These are phyloP conservation scores for Scutellaria barbata DNA, from an alignment of 257 asterid genomes.

Conservation along the genomic window DNA sequence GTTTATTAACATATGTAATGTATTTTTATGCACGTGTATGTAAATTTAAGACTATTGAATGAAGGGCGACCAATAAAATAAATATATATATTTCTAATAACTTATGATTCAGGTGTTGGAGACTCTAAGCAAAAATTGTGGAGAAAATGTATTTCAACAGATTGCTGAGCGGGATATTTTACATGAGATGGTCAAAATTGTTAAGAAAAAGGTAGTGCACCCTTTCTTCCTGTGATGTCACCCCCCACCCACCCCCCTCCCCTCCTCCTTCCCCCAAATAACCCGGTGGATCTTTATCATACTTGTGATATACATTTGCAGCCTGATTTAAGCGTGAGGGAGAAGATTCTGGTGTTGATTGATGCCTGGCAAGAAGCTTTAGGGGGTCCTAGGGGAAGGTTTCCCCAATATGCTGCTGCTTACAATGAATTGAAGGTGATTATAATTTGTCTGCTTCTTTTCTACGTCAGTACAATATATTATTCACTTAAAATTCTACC, in stretches of 20 bases:
- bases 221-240: constrained; percentile 7
- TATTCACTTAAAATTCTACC: neutral
- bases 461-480: neutral
- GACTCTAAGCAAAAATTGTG: constrained; percentile 96
- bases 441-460: constrained; percentile 17
- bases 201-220: constrained; percentile 76
- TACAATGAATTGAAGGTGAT: constrained; percentile 90
- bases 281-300: constrained; percentile 16
- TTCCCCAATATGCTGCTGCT: constrained; percentile 88
- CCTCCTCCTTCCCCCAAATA: neutral
- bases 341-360: constrained; percentile 84
- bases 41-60: constrained; percentile 8
- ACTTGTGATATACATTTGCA: constrained; percentile 43
- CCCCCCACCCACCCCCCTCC: neutral
- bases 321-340: constrained; percentile 95
- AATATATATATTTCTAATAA: constrained; percentile 19
- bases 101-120: constrained; percentile 77
- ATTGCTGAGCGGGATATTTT: constrained; percentile 90
- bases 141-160: constrained; percentile 85
- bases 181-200: constrained; percentile 94
- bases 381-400: constrained; percentile 85
- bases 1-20: neutral
- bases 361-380: constrained; percentile 98
- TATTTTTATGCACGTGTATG: neutral
- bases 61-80: neutral